phyloP scores from a whole-genome alignment of 371 early-diverging fungal species.

The Rhizopus arrhizus region DNA sequence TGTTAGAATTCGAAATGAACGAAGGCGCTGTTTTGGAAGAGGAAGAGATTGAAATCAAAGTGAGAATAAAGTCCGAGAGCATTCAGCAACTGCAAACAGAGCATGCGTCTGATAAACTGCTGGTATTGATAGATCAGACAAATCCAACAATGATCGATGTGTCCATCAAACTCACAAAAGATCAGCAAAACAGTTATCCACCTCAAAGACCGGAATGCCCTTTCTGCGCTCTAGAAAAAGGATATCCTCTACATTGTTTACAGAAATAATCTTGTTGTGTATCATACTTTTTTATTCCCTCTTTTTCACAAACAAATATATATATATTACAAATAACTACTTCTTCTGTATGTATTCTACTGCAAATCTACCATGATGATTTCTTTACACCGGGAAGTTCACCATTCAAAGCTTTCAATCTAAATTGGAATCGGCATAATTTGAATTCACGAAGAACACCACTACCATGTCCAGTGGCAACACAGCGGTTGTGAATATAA shows the following conservation, averaged over 20 bases:
- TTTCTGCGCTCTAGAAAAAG: conserved; percentile 25
- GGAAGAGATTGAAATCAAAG: conserved; percentile 11
- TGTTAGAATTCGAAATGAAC: conserved; percentile 14
- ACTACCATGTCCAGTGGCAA: conserved; percentile 82
- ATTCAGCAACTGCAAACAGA: conserved; percentile 1
- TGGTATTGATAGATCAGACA: conserved; percentile 18
- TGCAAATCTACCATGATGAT: conserved; percentile 69
- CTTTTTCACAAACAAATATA: conserved; percentile 4
- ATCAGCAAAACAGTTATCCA: neutral
- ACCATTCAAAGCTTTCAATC: conserved; percentile 80
- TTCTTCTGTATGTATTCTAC: neutral
- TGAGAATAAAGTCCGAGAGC: conserved; percentile 10
- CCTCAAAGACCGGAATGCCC: conserved; percentile 21
- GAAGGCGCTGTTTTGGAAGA: conserved; percentile 15
- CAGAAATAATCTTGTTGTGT: neutral
- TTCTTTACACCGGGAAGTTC: conserved; percentile 85
- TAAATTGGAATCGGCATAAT: conserved; percentile 82
- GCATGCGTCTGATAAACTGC: conserved; percentile 7
- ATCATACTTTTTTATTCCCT: neutral
- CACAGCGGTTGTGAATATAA: conserved; percentile 76
- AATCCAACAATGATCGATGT: neutral
- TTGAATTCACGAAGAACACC: conserved; percentile 82
- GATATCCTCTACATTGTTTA: conserved; percentile 18
- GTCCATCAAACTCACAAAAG: conserved; percentile 8
- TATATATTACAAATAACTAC: conserved; percentile 8